These are phyloP conservation scores for Nemophila menziesii DNA, from an alignment of 257 asterid genomes.

Conservation along the genomic window DNA sequence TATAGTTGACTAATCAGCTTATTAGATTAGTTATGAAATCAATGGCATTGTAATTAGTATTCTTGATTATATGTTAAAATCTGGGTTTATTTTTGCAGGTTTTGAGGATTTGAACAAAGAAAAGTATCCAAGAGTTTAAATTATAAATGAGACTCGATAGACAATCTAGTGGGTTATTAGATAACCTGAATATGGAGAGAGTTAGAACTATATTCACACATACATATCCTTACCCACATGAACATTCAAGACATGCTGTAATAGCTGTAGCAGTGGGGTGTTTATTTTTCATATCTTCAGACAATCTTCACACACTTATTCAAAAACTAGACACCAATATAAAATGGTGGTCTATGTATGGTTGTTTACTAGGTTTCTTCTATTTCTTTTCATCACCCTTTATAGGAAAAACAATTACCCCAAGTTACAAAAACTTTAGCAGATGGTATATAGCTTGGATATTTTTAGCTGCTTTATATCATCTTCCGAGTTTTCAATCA, in stretches of 20 bases:
- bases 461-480: constrained; percentile 87
- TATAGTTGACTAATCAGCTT: not conserved
- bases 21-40: too few species aligned
- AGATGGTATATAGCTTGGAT: constrained; percentile 94
- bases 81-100: constrained; percentile 15
- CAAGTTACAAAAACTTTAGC: constrained; percentile 94
- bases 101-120: constrained; percentile 17
- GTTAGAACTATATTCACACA: constrained; percentile 89
- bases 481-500: constrained; percentile 96
- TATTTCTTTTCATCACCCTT: constrained; percentile 97
- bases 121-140: constrained; percentile 11
- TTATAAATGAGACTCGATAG: constrained; percentile 52
- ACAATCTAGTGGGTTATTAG: constrained; percentile 53
- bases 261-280: constrained; percentile 92
- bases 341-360: constrained; percentile 99
- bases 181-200: constrained; percentile 75
- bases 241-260: constrained; percentile 91
- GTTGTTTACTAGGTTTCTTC: constrained; percentile 95
- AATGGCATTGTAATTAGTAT: not conserved
- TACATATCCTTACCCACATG: constrained; percentile 93
- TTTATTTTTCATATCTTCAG: constrained; percentile 94
- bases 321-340: constrained; percentile 95
- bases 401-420: constrained; percentile 90
- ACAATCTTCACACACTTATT: constrained; percentile 86
- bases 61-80: not conserved